phyloP scores from a whole-genome alignment of 2,329 filamentous ascomycete genomes.

The Aspergillus viridinutans region DNA sequence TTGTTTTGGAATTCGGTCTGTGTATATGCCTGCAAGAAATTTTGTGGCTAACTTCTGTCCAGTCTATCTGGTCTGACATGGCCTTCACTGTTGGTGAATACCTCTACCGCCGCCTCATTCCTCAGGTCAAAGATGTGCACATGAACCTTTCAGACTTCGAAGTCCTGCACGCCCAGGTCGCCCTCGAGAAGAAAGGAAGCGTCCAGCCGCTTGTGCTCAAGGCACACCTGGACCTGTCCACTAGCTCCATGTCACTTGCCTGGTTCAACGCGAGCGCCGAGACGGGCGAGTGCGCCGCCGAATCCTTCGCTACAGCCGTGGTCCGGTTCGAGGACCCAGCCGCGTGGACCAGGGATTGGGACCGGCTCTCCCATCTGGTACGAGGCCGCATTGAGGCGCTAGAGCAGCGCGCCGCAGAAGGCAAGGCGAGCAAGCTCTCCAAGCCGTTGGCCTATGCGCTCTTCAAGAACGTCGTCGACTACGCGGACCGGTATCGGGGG shows the following conservation, averaged over 20 bases:
- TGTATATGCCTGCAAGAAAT: no score
- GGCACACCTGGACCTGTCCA: no score
- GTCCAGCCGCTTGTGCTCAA: no score
- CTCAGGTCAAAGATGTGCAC: slow-evolving; percentile 12
- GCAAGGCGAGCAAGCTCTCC: slow-evolving; percentile 23
- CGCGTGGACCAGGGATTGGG: slow-evolving; percentile 17
- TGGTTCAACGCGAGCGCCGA: no score
- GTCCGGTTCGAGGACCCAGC: slow-evolving; percentile 7
- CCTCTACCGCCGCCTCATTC: slow-evolving; percentile 10
- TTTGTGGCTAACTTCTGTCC: slow-evolving; percentile 4
- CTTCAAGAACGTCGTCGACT: slow-evolving; percentile 27
- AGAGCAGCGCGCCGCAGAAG: slow-evolving; percentile 16
- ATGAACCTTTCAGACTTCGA: slow-evolving; percentile 39
- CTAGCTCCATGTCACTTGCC: no score
- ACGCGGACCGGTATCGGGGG: slow-evolving; percentile 25
- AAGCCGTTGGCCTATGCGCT: slow-evolving; percentile 32
- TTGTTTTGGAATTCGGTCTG: no score
- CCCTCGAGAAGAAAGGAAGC: slow-evolving; percentile 20
- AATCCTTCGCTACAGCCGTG: slow-evolving; percentile 4
- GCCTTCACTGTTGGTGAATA: slow-evolving; percentile 22
- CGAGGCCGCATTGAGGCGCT: slow-evolving; percentile 20
- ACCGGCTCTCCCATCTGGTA: slow-evolving; percentile 16
- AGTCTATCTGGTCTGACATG: slow-evolving; percentile 24
- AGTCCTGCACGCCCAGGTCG: slow-evolving; percentile 53
- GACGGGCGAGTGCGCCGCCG: neutral